Evolutionary conservation across 2,329 filamentous ascomycete genomes (phyloP).

Genomic region (Pseudogymnoascus sp.): DNA sequence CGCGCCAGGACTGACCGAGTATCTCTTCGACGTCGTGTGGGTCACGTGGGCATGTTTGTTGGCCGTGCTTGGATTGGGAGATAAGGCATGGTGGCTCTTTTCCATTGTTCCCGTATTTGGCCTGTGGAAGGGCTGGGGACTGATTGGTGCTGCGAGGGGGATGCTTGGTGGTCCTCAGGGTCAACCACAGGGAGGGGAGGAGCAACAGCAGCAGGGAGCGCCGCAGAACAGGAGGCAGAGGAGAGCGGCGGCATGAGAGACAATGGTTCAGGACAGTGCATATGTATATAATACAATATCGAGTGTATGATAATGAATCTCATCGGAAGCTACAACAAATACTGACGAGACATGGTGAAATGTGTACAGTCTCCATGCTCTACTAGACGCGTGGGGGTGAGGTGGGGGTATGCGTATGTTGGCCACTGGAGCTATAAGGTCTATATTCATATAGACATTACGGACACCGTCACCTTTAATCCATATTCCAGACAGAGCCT

Average conservation of each 20-base stretch:
- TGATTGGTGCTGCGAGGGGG: constrained; percentile 28
- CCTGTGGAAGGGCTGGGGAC: constrained; percentile 27
- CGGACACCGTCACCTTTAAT: not conserved
- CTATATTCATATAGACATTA: not conserved
- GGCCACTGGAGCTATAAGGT: not conserved
- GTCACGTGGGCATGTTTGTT: constrained; percentile 78
- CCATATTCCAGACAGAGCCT: not conserved
- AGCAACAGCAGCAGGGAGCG: constrained; percentile 23
- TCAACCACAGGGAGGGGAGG: constrained; percentile 14
- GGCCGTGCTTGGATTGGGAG: constrained; percentile 69
- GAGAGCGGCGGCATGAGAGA: constrained; percentile 22
- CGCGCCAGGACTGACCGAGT: constrained; percentile 84
- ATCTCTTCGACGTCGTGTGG: constrained; percentile 96
- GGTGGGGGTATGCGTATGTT: not conserved
- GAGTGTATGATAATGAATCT: constrained; percentile 4
- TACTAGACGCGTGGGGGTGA: not conserved
- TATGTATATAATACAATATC: not conserved
- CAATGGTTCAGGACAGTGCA: not conserved
- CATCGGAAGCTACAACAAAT: not conserved
- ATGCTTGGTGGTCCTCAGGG: constrained; percentile 28
- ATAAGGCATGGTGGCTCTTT: constrained; percentile 65
- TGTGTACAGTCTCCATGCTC: not conserved
- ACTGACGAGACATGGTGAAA: not conserved
- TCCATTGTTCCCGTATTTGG: constrained; percentile 27
- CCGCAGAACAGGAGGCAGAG: constrained; percentile 28